Evolutionary conservation across 768 basidiomycete species (phyloP).

Genomic region (Ramaria sp.): DNA sequence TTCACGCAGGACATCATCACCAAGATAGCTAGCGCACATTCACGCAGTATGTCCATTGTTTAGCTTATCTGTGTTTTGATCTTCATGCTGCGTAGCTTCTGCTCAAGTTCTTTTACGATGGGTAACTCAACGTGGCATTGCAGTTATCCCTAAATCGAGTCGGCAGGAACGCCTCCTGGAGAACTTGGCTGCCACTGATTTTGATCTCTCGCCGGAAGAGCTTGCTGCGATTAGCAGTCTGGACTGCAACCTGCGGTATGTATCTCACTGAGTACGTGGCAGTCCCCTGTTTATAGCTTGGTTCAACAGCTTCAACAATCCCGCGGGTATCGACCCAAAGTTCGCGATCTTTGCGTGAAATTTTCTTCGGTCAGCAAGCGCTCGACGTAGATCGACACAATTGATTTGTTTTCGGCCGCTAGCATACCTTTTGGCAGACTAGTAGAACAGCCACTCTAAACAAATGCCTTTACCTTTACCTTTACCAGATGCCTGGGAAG

Average conservation of each 20-base stretch:
- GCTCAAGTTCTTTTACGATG: slow-evolving; percentile 72
- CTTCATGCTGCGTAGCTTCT: slow-evolving; percentile 16
- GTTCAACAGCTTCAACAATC: slow-evolving; percentile 51
- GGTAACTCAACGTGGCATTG: slow-evolving; percentile 65
- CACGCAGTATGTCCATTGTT: slow-evolving; percentile 34
- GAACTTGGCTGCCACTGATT: slow-evolving; percentile 40
- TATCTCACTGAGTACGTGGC: background rate
- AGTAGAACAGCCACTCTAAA: no score
- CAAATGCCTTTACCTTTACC: no score
- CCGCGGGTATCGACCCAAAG: slow-evolving; percentile 51
- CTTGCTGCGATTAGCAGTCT: slow-evolving; percentile 44
- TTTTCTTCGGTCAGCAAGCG: background rate
- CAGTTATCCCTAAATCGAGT: slow-evolving; percentile 68
- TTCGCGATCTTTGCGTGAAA: slow-evolving; percentile 60
- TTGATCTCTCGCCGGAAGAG: slow-evolving; percentile 47
- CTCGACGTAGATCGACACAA: slow-evolving; percentile 4
- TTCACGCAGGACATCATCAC: slow-evolving; percentile 37
- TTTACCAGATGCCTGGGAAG: no score
- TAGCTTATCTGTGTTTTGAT: background rate
- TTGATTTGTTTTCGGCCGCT: no score
- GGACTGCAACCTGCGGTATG: slow-evolving; percentile 52
- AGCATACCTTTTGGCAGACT: no score
- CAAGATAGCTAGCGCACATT: slow-evolving; percentile 35
- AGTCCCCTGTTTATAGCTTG: background rate
- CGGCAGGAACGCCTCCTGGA: slow-evolving; percentile 30